Percentiles rank a stretch among this genome's conserved stretches.
Evolutionary conservation across 1,284 basidiomycete genomes (phyloP).

Genomic region (Apiotrichum porosum): DNA sequence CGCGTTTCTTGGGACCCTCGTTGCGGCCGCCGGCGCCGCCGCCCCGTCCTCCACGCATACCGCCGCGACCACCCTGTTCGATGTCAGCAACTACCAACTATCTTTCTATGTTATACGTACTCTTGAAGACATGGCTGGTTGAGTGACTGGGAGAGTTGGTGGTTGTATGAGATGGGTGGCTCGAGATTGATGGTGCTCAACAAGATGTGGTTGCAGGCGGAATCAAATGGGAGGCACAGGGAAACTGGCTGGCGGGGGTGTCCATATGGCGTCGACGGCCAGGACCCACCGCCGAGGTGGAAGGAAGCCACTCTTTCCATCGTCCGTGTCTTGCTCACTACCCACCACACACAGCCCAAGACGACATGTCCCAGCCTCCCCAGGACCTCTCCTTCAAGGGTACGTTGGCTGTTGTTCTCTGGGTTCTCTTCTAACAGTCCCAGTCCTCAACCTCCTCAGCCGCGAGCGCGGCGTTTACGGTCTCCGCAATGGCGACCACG

Average conservation of each 20-base stretch:
- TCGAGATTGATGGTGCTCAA: background rate
- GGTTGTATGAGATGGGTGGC: background rate
- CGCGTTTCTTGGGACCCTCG: constrained; percentile 79
- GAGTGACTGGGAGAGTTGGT: too few relatives aligned
- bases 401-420: too few relatives aligned
- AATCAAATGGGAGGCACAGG: too few relatives aligned
- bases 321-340: too few relatives aligned
- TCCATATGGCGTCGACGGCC: too few relatives aligned
- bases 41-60: constrained; percentile 36
- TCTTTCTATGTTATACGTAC: too few relatives aligned
- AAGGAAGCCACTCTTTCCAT: too few relatives aligned
- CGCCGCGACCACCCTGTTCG: constrained; percentile 21
- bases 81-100: background rate
- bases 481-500: constrained; percentile 79
- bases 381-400: constrained; percentile 38
- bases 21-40: constrained; percentile 27
- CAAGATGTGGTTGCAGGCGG: background rate
- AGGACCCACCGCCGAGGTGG: too few relatives aligned
- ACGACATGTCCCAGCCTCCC: constrained; percentile 4
- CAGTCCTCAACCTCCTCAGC: constrained; percentile 56
- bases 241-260: too few relatives aligned
- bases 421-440: constrained; percentile 7
- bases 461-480: constrained; percentile 84
- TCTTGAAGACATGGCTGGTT: constrained; percentile 20
- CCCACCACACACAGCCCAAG: too few relatives aligned